Evolutionary conservation across 2,329 filamentous ascomycete species (phyloP).

Genomic region (Apiospora marii): DNA sequence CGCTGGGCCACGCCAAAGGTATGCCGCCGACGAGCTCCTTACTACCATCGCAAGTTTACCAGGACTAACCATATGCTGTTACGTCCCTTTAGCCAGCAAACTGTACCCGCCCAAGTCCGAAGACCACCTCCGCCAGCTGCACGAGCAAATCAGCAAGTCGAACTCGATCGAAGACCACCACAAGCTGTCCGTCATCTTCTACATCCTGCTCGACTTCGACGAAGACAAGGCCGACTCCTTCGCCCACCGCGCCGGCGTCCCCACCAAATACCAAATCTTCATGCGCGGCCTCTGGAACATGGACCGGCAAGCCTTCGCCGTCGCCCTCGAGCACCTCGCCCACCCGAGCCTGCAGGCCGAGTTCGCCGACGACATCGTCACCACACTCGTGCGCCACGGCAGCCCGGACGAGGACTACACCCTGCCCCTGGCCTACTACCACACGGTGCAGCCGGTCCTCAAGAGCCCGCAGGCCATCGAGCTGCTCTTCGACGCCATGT

Average conservation of each 20-base stretch:
- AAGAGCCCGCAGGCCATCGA: constrained; percentile 67
- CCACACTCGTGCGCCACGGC: constrained; percentile 69
- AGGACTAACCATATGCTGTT: neutral
- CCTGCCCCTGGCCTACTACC: constrained; percentile 79
- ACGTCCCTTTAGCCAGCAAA: constrained; percentile 56
- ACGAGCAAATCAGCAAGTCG: constrained; percentile 72
- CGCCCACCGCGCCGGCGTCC: constrained; percentile 69
- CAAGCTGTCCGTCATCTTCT: constrained; percentile 85
- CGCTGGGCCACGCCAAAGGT: constrained; percentile 76
- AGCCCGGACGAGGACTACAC: constrained; percentile 65
- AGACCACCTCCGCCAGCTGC: constrained; percentile 71
- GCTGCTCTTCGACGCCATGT: constrained; percentile 74
- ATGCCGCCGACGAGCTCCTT: constrained; percentile 29
- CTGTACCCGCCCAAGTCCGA: constrained; percentile 79
- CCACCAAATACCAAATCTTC: constrained; percentile 79
- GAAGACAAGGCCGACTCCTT: constrained; percentile 59
- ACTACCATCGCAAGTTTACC: neutral
- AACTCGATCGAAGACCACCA: constrained; percentile 72
- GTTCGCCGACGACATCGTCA: constrained; percentile 84
- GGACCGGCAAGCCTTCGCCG: constrained; percentile 74
- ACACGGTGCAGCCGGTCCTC: constrained; percentile 78
- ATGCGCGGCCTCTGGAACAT: constrained; percentile 85
- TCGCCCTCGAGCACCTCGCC: constrained; percentile 77
- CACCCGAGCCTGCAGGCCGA: constrained; percentile 82
- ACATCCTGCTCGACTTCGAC: constrained; percentile 80